phyloP scores from a whole-genome alignment of 768 basidiomycete species.

The Bullera alba region DNA sequence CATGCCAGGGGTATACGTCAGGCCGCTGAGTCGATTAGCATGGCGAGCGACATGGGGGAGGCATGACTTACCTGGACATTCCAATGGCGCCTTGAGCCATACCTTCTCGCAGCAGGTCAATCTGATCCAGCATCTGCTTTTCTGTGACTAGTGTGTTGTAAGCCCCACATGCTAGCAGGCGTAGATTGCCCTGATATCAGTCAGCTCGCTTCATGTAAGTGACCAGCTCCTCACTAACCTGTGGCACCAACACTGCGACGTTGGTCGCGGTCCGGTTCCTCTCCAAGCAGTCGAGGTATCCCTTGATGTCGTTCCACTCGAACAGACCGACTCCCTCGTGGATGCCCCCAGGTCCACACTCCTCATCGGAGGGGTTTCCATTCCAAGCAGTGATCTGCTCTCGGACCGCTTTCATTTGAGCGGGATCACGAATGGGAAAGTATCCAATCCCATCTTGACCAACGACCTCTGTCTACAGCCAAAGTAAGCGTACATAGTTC shows the following conservation, averaged over 20 bases:
- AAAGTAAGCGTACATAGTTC: neutral
- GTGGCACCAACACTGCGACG: constrained; percentile 39
- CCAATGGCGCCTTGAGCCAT: constrained; percentile 42
- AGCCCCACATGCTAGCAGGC: constrained; percentile 38
- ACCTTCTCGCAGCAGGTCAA: constrained; percentile 19
- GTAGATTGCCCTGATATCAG: constrained; percentile 35
- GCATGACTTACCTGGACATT: constrained; percentile 35
- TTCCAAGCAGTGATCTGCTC: constrained; percentile 44
- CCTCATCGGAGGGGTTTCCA: constrained; percentile 34
- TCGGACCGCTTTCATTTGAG: constrained; percentile 24
- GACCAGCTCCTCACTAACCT: constrained; percentile 11
- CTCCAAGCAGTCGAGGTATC: constrained; percentile 40
- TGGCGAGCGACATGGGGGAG: neutral
- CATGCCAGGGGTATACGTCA: constrained; percentile 45
- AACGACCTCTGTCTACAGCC: constrained; percentile 35
- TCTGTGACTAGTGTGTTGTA: constrained; percentile 23
- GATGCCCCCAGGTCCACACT: constrained; percentile 10
- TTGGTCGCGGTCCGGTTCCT: constrained; percentile 36
- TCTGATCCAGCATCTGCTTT: constrained; percentile 29
- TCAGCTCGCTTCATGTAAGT: neutral
- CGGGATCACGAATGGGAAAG: constrained; percentile 19
- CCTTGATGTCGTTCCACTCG: constrained; percentile 28
- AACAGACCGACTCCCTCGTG: constrained; percentile 26
- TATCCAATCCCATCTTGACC: constrained; percentile 44
- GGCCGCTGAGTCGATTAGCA: constrained; percentile 13